Conservation (phyloP, 2,329 filamentous ascomycete species). For the Curvularia sp. region DNA sequence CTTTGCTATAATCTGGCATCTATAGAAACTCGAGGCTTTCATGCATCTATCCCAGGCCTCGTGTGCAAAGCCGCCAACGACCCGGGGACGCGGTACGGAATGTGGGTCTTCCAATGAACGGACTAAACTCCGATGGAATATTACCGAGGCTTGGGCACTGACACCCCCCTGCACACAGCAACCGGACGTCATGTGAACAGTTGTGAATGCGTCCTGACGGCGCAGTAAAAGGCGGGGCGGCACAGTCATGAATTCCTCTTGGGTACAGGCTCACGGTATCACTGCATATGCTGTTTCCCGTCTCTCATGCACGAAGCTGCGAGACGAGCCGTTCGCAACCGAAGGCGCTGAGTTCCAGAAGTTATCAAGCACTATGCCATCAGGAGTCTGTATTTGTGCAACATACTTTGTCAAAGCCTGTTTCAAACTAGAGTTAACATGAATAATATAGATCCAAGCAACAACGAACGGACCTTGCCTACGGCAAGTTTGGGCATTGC, state of each 20-base stretch:
- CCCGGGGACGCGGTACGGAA: constrained; percentile 23
- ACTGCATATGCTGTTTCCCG: not conserved
- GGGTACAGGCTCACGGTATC: not conserved
- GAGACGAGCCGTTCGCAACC: not conserved
- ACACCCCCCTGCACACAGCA: constrained; percentile 4
- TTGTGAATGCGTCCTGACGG: constrained; percentile 9
- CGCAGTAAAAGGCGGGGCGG: constrained; percentile 9
- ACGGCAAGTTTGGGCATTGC: not conserved
- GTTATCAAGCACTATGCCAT: not conserved
- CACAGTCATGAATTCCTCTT: constrained; percentile 1
- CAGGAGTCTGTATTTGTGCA: not conserved
- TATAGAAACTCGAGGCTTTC: not conserved
- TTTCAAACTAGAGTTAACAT: not conserved
- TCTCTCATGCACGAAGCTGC: not conserved
- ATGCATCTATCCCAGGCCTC: constrained; percentile 1
- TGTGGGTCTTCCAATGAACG: constrained; percentile 18
- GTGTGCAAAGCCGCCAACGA: constrained; percentile 13
- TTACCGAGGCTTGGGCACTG: constrained; percentile 25
- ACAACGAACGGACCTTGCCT: not conserved
- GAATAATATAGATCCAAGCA: not conserved
- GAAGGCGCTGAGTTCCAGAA: not conserved
- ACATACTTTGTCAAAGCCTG: not conserved
- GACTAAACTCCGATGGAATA: constrained; percentile 22
- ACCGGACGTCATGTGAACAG: constrained; percentile 19
- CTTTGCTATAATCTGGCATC: not conserved